phyloP scores from a whole-genome alignment of 2,329 filamentous ascomycete genomes.

The Ilyonectria robusta region DNA sequence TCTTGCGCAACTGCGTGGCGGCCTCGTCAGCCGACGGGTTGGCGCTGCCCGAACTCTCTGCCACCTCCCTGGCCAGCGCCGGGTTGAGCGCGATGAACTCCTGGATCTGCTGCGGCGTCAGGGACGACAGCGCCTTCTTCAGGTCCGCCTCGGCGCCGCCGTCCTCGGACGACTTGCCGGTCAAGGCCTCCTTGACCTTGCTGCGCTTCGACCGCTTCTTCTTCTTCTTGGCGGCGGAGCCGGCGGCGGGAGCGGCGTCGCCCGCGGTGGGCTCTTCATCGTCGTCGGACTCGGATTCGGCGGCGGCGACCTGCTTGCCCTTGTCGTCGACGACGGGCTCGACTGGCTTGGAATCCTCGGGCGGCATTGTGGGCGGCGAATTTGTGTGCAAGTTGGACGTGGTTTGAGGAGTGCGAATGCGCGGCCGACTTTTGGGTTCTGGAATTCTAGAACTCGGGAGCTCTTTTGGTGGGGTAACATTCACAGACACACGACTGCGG shows the following conservation, averaged over 20 bases:
- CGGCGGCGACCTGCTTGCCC: constrained; percentile 63
- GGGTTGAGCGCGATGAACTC: constrained; percentile 81
- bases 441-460: constrained; percentile 23
- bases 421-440: constrained; percentile 6
- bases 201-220: constrained; percentile 78
- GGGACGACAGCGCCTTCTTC: constrained; percentile 66
- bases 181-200: constrained; percentile 67
- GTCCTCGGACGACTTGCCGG: constrained; percentile 52
- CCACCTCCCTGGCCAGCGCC: constrained; percentile 74
- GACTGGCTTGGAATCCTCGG: constrained; percentile 74
- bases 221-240: constrained; percentile 59
- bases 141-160: constrained; percentile 54
- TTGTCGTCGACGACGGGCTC: constrained; percentile 67
- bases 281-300: constrained; percentile 62
- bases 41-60: constrained; percentile 53
- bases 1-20: constrained; percentile 70
- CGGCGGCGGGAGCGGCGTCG: constrained; percentile 52
- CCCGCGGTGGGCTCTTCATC: constrained; percentile 56
- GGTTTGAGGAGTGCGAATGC: constrained; percentile 10
- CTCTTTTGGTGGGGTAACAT: constrained; percentile 45
- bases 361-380: constrained; percentile 56
- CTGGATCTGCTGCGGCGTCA: constrained; percentile 70
- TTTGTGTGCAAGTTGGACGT: constrained; percentile 27
- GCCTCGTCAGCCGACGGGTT: constrained; percentile 59
- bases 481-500: constrained; percentile 23